These are phyloP conservation scores for Polyrhizophydium stewartii DNA, from an alignment of 371 early-diverging fungal species.

Conservation along the genomic window DNA sequence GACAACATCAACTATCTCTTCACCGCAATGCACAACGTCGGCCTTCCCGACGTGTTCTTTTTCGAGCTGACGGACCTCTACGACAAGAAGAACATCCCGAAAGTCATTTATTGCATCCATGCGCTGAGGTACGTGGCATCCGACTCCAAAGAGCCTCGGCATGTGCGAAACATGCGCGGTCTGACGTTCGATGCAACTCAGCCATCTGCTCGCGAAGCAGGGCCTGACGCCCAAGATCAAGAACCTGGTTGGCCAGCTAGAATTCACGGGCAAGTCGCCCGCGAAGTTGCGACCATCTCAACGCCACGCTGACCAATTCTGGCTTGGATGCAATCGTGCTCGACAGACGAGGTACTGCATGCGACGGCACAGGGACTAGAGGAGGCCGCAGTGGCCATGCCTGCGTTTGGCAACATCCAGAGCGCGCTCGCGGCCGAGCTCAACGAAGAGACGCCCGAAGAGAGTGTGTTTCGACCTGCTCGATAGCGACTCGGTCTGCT, in stretches of 20 bases:
- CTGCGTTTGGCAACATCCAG: conserved; percentile 76
- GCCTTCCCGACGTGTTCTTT: conserved; percentile 90
- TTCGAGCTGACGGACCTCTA: conserved; percentile 99
- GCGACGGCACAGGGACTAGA: conserved; percentile 82
- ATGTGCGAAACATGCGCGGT: no score
- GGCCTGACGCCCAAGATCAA: conserved; percentile 88
- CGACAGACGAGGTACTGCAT: conserved; percentile 69
- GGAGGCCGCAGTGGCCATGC: conserved; percentile 71
- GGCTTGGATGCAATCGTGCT: no score
- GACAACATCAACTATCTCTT: conserved; percentile 98
- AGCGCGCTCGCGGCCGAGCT: conserved; percentile 66
- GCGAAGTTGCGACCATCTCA: no score
- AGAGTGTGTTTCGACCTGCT: background rate
- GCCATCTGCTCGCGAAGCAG: conserved; percentile 82
- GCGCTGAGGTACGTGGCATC: conserved; percentile 81
- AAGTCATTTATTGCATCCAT: conserved; percentile 99
- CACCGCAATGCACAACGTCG: conserved; percentile 70
- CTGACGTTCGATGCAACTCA: no score
- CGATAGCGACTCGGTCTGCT: no score
- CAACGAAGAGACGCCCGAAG: conserved; percentile 16
- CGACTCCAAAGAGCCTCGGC: background rate
- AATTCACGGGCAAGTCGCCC: conserved; percentile 71
- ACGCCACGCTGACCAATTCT: no score
- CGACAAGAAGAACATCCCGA: conserved; percentile 99
- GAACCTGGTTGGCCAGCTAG: conserved; percentile 84